Percentiles rank a stretch among this genome's conserved stretches.
Evolutionary conservation across 768 basidiomycete genomes (phyloP).

Genomic region (Gloeostereum incarnatum): DNA sequence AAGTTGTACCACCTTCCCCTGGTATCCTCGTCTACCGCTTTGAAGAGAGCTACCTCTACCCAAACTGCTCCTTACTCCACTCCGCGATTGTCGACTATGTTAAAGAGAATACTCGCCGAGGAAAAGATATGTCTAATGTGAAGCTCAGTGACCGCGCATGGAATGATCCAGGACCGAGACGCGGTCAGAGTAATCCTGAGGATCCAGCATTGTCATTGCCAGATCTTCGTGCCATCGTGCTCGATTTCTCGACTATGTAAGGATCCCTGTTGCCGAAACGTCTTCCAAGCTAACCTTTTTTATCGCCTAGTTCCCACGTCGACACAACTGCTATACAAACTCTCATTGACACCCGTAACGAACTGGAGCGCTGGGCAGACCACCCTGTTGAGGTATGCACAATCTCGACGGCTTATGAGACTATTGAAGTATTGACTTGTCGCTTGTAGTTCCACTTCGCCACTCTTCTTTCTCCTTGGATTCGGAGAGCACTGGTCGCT

Average conservation of each 20-base stretch:
- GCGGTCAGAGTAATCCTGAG: conserved; percentile 35
- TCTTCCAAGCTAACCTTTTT: background rate
- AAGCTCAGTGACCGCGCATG: conserved; percentile 73
- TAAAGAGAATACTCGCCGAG: conserved; percentile 66
- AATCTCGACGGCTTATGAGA: background rate
- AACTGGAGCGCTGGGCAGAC: conserved; percentile 85
- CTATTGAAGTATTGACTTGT: background rate
- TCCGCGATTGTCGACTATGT: conserved; percentile 73
- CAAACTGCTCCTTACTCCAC: conserved; percentile 65
- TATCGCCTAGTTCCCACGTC: conserved; percentile 55
- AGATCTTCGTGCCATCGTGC: conserved; percentile 71
- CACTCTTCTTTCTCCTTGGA: conserved; percentile 88
- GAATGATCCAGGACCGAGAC: conserved; percentile 83
- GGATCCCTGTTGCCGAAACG: conserved; percentile 12
- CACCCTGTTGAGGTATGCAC: conserved; percentile 55
- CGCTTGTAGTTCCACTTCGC: conserved; percentile 82
- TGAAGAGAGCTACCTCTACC: conserved; percentile 85
- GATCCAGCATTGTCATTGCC: conserved; percentile 50
- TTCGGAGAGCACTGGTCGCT: conserved; percentile 78
- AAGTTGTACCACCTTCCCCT: conserved; percentile 69
- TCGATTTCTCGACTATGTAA: conserved; percentile 84
- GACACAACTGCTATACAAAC: conserved; percentile 91
- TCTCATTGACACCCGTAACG: conserved; percentile 78
- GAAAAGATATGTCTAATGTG: conserved; percentile 60
- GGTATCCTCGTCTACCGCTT: conserved; percentile 89